Percentiles rank a stretch among this genome's conserved stretches.
Evolutionary conservation across 179 eudicot species (phyloP).

Genomic region (Camellia oleifera): DNA sequence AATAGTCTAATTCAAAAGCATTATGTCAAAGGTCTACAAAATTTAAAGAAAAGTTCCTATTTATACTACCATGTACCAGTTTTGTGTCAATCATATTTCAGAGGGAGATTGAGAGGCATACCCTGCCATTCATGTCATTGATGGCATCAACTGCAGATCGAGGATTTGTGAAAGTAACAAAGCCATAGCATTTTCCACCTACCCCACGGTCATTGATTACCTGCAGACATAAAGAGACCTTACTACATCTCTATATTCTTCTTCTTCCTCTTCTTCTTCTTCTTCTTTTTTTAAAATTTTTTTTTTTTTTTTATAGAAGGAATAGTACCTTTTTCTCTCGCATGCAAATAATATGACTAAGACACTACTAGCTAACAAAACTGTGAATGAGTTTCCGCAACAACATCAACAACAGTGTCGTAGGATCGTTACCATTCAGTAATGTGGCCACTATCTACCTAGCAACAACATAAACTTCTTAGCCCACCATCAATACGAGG

Average conservation of each 20-base stretch:
- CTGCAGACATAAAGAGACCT: conserved; percentile 30
- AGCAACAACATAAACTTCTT: background rate
- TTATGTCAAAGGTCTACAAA: conserved; percentile 10
- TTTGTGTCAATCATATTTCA: background rate
- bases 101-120: conserved; percentile 22
- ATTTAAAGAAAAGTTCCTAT: background rate
- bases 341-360: background rate
- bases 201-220: conserved; percentile 69
- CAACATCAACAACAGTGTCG: background rate
- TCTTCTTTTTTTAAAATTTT: no score
- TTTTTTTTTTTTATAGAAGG: no score
- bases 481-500: background rate
- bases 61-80: background rate
- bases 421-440: background rate
- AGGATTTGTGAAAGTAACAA: conserved; percentile 87
- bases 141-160: conserved; percentile 83
- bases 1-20: conserved; percentile 48
- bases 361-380: no score
- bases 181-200: conserved; percentile 92
- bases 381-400: background rate
- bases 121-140: conserved; percentile 88
- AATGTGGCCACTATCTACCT: background rate
- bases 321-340: background rate
- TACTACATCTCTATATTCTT: background rate
- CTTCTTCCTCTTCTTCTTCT: no score